Percentiles rank a stretch among this genome's conserved stretches.
phyloP scores from a whole-genome alignment of 495 filamentous ascomycete genomes.

The Cudoniella acicularis region DNA sequence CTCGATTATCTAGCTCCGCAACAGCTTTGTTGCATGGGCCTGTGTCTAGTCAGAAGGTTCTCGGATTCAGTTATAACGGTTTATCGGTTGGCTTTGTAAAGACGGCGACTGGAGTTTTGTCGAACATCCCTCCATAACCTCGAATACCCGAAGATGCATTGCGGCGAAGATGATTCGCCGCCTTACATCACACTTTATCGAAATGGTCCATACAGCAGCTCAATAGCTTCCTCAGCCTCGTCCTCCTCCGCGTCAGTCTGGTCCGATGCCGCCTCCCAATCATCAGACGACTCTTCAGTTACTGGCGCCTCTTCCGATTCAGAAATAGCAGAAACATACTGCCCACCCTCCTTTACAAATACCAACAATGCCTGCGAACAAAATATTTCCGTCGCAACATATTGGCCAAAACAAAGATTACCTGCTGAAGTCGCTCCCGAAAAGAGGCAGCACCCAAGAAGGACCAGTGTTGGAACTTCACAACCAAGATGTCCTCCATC shows the following conservation, averaged over 20 bases:
- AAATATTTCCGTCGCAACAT: conserved; percentile 22
- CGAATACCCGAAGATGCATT: conserved; percentile 46
- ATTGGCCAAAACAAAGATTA: conserved; percentile 29
- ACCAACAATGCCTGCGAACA: conserved; percentile 27
- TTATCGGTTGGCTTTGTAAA: conserved; percentile 45
- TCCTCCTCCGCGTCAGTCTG: conserved; percentile 76
- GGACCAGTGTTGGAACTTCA: conserved; percentile 54
- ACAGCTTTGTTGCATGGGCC: conserved; percentile 22
- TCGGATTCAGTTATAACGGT: conserved; percentile 35
- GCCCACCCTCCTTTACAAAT: conserved; percentile 31
- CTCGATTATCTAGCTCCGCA: conserved; percentile 36
- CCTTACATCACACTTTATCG: conserved; percentile 38
- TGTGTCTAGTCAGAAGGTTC: conserved; percentile 26
- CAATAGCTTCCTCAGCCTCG: conserved; percentile 67
- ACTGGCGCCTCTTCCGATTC: conserved; percentile 45
- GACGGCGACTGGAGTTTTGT: conserved; percentile 51
- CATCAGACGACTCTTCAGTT: conserved; percentile 46
- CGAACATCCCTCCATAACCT: conserved; percentile 24
- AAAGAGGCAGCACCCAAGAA: conserved; percentile 77
- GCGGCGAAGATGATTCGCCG: conserved; percentile 40
- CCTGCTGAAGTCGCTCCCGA: conserved; percentile 52
- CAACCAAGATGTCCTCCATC: conserved; percentile 68
- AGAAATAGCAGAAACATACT: conserved; percentile 40
- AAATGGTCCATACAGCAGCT: conserved; percentile 60
- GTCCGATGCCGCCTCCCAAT: conserved; percentile 66